Conservation (phyloP, 2,329 filamentous ascomycete species). For the Verticillium alfalfae region DNA sequence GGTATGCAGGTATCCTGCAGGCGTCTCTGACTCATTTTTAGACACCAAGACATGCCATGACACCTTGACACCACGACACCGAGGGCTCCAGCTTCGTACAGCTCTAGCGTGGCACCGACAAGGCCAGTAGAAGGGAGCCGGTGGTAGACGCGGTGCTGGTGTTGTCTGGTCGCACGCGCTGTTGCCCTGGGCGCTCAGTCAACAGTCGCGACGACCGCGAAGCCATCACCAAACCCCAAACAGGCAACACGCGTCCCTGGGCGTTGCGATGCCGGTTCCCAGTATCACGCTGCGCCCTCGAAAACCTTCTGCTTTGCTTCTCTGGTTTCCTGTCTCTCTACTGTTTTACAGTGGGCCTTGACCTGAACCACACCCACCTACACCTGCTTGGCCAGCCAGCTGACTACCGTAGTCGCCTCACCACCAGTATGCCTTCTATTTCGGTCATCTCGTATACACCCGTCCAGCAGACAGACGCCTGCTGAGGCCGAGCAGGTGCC, state of each 20-base stretch:
- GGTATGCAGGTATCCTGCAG: too few relatives aligned
- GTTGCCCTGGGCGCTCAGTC: background rate
- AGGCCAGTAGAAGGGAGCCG: background rate
- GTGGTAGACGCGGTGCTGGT: background rate
- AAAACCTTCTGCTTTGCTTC: background rate
- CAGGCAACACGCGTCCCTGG: background rate
- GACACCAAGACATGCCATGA: slow-evolving; percentile 16
- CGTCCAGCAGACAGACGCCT: background rate
- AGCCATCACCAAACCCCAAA: slow-evolving; percentile 11
- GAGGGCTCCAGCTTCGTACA: slow-evolving; percentile 1
- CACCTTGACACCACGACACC: background rate
- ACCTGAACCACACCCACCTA: background rate
- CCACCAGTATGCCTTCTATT: background rate
- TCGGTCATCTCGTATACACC: background rate
- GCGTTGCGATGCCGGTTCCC: background rate
- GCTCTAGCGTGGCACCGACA: slow-evolving; percentile 4
- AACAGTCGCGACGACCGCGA: slow-evolving; percentile 7
- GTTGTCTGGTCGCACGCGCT: background rate
- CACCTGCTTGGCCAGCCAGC: too few relatives aligned
- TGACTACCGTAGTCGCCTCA: too few relatives aligned
- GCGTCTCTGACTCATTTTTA: slow-evolving; percentile 25
- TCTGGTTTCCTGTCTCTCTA: background rate
- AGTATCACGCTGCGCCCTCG: background rate
- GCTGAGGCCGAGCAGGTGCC: background rate
- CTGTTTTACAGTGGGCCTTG: background rate